Conservation (phyloP, 805 yeast species). For the Yarrowia phangngaensis region DNA sequence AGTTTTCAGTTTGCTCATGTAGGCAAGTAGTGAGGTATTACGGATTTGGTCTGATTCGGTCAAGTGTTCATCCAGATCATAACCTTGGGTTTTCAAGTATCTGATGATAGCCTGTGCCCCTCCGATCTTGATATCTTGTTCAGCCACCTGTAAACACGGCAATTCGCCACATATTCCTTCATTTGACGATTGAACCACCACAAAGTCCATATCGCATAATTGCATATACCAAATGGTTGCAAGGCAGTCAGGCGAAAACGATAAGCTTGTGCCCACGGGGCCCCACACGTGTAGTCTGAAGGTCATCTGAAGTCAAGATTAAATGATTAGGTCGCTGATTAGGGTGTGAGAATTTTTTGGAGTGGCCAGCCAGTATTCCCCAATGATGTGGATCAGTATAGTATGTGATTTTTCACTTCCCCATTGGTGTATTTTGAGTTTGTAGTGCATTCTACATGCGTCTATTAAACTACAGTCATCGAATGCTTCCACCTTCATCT, state of each 20-base stretch:
- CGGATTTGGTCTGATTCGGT: neutral
- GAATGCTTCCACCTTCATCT: no score
- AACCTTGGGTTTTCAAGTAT: constrained; percentile 22
- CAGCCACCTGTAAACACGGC: constrained; percentile 32
- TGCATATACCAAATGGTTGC: constrained; percentile 34
- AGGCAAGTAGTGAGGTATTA: constrained; percentile 27
- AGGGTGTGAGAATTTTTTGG: no score
- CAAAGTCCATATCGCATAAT: constrained; percentile 2
- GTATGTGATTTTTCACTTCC: no score
- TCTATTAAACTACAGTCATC: no score
- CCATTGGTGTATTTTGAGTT: no score
- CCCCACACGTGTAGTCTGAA: constrained; percentile 33
- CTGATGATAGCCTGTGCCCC: constrained; percentile 31
- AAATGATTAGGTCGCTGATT: no score
- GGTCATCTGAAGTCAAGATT: neutral
- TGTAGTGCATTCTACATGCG: no score
- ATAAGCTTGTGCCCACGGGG: constrained; percentile 28
- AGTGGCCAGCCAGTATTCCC: no score
- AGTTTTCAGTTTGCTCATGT: constrained; percentile 19
- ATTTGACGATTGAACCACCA: constrained; percentile 32
- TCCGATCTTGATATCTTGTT: constrained; percentile 17
- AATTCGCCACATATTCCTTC: constrained; percentile 27
- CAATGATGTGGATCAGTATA: no score
- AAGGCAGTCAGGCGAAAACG: constrained; percentile 35
- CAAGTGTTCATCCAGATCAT: constrained; percentile 7